A percentile compares a stretch with the other conserved stretches of the same genome.
Evolutionary conservation across 2,329 filamentous ascomycete genomes (phyloP).

Genomic region (Aspergillus brasiliensis): DNA sequence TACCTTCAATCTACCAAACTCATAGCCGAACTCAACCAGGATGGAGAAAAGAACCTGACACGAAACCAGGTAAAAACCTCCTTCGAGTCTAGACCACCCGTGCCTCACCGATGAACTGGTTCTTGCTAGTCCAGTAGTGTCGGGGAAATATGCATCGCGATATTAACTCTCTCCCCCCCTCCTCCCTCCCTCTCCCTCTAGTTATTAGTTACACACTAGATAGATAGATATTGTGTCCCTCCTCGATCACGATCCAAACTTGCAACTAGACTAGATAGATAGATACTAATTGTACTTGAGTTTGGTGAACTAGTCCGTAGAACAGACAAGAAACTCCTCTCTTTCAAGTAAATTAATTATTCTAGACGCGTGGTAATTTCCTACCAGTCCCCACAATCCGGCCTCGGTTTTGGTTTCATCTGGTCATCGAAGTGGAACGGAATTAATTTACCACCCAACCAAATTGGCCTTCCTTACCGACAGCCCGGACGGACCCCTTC

Average conservation of each 20-base stretch:
- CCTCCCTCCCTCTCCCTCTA: no score
- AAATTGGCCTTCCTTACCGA: not conserved
- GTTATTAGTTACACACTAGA: no score
- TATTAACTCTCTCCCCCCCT: not conserved
- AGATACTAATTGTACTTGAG: no score
- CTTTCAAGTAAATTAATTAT: not conserved
- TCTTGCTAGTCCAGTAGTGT: not conserved
- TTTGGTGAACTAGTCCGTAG: no score
- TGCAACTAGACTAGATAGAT: not conserved
- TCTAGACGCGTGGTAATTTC: conserved; percentile 7
- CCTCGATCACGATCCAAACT: not conserved
- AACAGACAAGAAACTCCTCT: no score
- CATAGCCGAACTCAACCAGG: not conserved
- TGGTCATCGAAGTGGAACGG: conserved; percentile 14
- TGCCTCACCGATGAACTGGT: not conserved
- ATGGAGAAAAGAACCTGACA: not conserved
- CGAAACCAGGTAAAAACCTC: not conserved
- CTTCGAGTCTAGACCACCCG: not conserved
- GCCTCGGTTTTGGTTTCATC: conserved; percentile 17
- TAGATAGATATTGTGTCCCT: not conserved
- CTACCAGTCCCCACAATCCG: conserved; percentile 13
- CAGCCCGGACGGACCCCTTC: no score
- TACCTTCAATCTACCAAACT: not conserved
- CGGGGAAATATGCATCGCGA: not conserved
- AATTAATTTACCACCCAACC: conserved; percentile 7